phyloP scores from a whole-genome alignment of 805 yeast species.

The Saccharomycopsis sp. region DNA sequence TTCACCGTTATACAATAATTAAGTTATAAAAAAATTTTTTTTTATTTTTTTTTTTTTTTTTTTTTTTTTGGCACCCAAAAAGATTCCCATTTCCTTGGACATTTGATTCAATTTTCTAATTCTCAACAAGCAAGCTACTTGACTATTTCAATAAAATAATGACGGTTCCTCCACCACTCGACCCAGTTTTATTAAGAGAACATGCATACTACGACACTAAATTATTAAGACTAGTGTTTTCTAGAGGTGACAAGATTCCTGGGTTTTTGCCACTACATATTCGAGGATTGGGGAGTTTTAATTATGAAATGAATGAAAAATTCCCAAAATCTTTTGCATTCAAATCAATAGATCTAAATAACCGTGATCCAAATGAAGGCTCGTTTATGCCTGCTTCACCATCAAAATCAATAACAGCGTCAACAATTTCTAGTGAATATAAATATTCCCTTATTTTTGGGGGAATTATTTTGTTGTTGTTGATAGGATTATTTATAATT shows the following conservation, averaged over 20 bases:
- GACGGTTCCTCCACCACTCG: conserved; percentile 32
- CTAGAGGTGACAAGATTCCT: conserved; percentile 2
- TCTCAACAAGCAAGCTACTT: too few species aligned
- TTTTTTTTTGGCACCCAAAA: too few species aligned
- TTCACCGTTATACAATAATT: too few species aligned
- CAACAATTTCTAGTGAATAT: too few species aligned
- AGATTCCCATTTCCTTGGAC: too few species aligned
- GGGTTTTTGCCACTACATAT: conserved; percentile 15
- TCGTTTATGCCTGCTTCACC: too few species aligned
- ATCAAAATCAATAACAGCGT: too few species aligned
- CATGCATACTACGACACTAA: conserved; percentile 30
- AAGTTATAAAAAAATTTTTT: too few species aligned
- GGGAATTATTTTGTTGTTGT: neutral
- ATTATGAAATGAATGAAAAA: conserved; percentile 7
- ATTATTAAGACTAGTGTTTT: conserved; percentile 10
- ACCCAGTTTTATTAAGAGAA: conserved; percentile 31
- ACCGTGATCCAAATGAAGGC: conserved; percentile 13
- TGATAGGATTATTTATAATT: too few species aligned
- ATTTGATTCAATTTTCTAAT: too few species aligned
- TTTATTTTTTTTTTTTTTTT: too few species aligned
- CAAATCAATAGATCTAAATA: conserved; percentile 9
- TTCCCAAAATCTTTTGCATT: conserved; percentile 4
- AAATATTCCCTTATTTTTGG: too few species aligned
- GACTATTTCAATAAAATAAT: conserved; percentile 17
- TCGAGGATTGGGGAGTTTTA: conserved; percentile 19